These are phyloP conservation scores for Candida ficus DNA, from an alignment of 805 yeast genomes.

Conservation along the genomic window DNA sequence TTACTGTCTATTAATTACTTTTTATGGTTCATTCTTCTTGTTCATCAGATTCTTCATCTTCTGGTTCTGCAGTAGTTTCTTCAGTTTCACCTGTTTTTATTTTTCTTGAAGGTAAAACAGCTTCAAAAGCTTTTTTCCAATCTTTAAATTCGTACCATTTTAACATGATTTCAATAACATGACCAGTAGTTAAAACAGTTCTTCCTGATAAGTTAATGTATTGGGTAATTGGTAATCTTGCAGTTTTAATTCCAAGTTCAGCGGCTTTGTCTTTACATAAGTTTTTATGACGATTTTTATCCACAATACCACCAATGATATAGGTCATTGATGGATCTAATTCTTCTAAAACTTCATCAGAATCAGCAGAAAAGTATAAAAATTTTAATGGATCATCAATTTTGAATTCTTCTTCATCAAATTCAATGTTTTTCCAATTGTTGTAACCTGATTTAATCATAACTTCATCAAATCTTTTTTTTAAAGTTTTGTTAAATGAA, in stretches of 20 bases:
- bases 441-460: slow-evolving; percentile 48
- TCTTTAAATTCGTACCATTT: slow-evolving; percentile 73
- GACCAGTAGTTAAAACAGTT: slow-evolving; percentile 87
- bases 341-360: slow-evolving; percentile 60
- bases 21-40: neutral
- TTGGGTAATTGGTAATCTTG: slow-evolving; percentile 81
- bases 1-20: neutral
- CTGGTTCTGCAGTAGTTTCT: neutral
- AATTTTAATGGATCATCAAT: slow-evolving; percentile 34
- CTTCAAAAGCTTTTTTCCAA: slow-evolving; percentile 85
- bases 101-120: slow-evolving; percentile 82
- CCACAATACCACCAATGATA: slow-evolving; percentile 93
- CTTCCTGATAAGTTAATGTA: slow-evolving; percentile 80
- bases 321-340: slow-evolving; percentile 71
- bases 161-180: slow-evolving; percentile 84
- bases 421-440: slow-evolving; percentile 63
- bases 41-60: neutral
- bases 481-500: slow-evolving; percentile 61
- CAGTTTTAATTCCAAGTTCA: slow-evolving; percentile 62
- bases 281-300: slow-evolving; percentile 82
- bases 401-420: slow-evolving; percentile 30
- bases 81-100: neutral
- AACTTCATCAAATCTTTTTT: slow-evolving; percentile 61
- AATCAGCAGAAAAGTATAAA: slow-evolving; percentile 83
- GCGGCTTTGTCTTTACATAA: slow-evolving; percentile 81